Conservation (phyloP, 495 filamentous ascomycete species). For the Trypethelium eluteriae region DNA sequence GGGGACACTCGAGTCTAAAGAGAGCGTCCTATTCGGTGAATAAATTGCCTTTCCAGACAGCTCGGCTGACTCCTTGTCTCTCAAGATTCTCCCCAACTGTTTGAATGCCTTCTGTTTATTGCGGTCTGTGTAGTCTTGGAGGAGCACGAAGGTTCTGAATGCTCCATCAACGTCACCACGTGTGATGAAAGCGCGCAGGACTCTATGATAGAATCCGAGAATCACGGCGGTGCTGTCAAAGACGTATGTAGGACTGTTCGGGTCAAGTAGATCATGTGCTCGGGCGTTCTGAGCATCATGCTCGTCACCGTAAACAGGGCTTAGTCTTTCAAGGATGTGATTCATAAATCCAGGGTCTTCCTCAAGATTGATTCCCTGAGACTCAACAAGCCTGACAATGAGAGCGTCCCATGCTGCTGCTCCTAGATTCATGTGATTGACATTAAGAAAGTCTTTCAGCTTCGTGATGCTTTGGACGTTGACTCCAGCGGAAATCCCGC, state of each 20-base stretch:
- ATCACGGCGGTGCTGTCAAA: constrained; percentile 32
- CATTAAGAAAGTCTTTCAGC: constrained; percentile 35
- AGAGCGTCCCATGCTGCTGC: constrained; percentile 42
- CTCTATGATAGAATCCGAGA: constrained; percentile 31
- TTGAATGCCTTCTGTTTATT: constrained; percentile 30
- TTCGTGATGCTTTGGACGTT: constrained; percentile 26
- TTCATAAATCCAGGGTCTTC: constrained; percentile 40
- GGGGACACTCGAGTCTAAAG: constrained; percentile 4
- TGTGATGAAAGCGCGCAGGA: constrained; percentile 25
- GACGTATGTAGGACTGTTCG: constrained; percentile 26
- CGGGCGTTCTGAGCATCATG: constrained; percentile 21
- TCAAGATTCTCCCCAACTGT: not conserved
- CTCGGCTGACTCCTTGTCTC: constrained; percentile 24
- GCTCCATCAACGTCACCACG: constrained; percentile 28
- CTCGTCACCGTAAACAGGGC: constrained; percentile 33
- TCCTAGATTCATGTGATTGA: constrained; percentile 28
- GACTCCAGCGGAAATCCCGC: constrained; percentile 18
- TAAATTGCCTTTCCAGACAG: constrained; percentile 6
- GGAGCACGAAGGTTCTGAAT: constrained; percentile 23
- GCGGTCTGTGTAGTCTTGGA: constrained; percentile 31
- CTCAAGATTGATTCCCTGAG: constrained; percentile 36
- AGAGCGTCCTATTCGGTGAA: not conserved
- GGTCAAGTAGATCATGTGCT: not conserved
- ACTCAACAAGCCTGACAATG: constrained; percentile 47
- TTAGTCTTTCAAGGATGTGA: constrained; percentile 30